Evolutionary conservation across 805 yeast genomes (phyloP), one percentile per base, ranked within the genome.

Genomic region (Kodamaea kaohsiungensis): DNA sequence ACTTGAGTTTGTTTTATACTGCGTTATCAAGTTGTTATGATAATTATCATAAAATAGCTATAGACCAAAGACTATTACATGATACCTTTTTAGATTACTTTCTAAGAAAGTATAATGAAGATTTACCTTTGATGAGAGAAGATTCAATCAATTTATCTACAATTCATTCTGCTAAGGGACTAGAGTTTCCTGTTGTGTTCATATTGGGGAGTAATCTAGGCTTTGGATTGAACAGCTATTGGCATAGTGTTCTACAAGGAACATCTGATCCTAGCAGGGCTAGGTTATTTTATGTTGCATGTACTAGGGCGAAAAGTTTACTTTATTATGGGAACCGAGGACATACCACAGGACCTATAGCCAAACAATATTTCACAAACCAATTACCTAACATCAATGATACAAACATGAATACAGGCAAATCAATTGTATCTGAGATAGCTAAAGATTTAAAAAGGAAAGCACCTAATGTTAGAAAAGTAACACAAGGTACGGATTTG

Each of bases 171-270:
- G 84, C 92, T 1, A 88, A 88, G 60, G 93, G 95, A 0, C 65
- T 87, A 3, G 91, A 88, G 57, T 87, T 83, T 60, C 91, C 91
- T 0, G 73, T 86, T 10, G 90, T 86, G 1, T 87, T 87, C 65
- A 59, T 86, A 49, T 52, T 55, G 50, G 61, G 65, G 43, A 17
- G 54, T n/a, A 39, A 43, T 16, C 49, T 46, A 47, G 37, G 38
- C 13, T 53, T 25, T 39, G 48, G 46, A 6, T 42, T 35, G 37
- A 45, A 15, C 18, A 39, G 53, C 7, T 16, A 37, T 19, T 55
- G 57, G 57, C 5, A 16, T n/a, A 27, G 33, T 22, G 45, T 45
- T 2, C 33, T 52, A 35, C 42, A 51, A 25, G 47, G 49, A 19
- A 40, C 46, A 1, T 39, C 46, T 8, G 52, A 58, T n/a, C 55